Evolutionary conservation across 192 early-diverging fungal genomes (phyloP).

Genomic region (Coemansia sp.): DNA sequence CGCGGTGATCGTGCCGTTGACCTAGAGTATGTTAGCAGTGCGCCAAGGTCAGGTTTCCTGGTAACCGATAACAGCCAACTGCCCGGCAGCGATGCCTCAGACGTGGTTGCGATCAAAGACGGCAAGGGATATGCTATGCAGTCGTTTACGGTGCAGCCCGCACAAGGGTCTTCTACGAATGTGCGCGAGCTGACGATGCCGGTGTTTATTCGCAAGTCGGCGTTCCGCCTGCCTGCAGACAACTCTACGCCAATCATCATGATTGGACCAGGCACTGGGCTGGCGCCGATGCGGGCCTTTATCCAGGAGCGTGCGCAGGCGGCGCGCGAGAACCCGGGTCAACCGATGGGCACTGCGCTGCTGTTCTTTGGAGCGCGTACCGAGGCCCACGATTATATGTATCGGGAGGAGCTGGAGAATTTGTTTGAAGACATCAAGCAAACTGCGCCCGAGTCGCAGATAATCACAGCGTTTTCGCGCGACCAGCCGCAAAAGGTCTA

Average conservation of each 20-base stretch:
- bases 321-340: conserved; percentile 56
- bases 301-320: conserved; percentile 80
- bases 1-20: conserved; percentile 27
- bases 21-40: conserved; percentile 5
- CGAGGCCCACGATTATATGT: conserved; percentile 85
- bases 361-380: conserved; percentile 96
- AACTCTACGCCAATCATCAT: conserved; percentile 82
- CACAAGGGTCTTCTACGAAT: not conserved
- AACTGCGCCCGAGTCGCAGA: conserved; percentile 56
- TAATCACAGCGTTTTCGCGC: conserved; percentile 92
- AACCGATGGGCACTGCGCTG: conserved; percentile 72
- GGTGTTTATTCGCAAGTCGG: conserved; percentile 84
- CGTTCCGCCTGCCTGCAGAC: conserved; percentile 90
- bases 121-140: conserved; percentile 26
- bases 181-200: conserved; percentile 53
- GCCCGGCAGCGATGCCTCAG: conserved; percentile 25
- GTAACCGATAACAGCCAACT: conserved; percentile 11
- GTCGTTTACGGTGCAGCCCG: conserved; percentile 41
- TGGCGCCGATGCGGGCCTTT: conserved; percentile 98
- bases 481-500: conserved; percentile 86
- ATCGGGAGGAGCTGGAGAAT: conserved; percentile 75
- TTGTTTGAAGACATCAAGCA: conserved; percentile 61
- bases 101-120: conserved; percentile 12
- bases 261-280: conserved; percentile 99
- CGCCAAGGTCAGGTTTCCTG: conserved; percentile 16